Percentiles rank a stretch among this genome's conserved stretches.
phyloP scores from a whole-genome alignment of 2,329 filamentous ascomycete species.

The Phyllosticta citribraziliensis region DNA sequence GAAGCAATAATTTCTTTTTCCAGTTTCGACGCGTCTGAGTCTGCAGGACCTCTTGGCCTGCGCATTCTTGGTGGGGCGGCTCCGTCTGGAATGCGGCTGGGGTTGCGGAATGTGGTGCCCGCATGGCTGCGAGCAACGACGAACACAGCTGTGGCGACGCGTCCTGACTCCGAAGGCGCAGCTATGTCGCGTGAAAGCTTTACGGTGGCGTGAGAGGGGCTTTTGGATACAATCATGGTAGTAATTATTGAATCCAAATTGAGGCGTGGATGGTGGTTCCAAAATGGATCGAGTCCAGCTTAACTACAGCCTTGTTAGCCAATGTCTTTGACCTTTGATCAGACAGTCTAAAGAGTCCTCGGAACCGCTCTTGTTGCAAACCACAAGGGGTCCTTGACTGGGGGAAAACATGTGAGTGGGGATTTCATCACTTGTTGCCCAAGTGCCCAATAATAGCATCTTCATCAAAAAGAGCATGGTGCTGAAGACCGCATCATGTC shows the following conservation, averaged over 20 bases:
- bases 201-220: neutral
- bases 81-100: slow-evolving; percentile 5
- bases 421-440: neutral
- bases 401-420: neutral
- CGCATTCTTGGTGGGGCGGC: neutral
- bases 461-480: neutral
- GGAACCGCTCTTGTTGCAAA: neutral
- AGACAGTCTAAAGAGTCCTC: neutral
- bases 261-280: neutral
- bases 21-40: neutral
- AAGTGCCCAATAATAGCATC: neutral
- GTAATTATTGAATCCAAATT: neutral
- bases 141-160: neutral
- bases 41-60: neutral
- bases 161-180: neutral
- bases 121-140: neutral
- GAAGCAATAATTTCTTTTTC: neutral
- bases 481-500: neutral
- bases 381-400: neutral
- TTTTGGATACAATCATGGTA: neutral
- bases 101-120: slow-evolving; percentile 5
- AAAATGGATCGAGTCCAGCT: neutral
- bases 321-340: neutral
- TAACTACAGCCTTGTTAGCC: neutral
- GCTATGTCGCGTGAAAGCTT: neutral